Evolutionary conservation across 257 asterid species (phyloP).

Genomic region (Echites panduratus): DNA sequence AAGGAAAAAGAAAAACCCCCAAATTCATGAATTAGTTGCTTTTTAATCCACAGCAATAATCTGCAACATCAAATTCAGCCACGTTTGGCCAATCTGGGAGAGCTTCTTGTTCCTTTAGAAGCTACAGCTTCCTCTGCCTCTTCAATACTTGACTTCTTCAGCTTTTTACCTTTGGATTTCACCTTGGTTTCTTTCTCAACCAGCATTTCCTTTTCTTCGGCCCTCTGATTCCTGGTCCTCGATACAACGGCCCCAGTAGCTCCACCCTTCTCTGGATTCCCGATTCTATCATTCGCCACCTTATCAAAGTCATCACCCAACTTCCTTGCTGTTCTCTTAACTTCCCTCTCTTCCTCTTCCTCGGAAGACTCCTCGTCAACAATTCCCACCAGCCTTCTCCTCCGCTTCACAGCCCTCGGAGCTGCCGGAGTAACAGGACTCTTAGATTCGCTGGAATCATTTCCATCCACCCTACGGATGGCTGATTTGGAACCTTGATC

Average conservation of each 20-base stretch:
- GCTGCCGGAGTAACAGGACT: conserved; percentile 64
- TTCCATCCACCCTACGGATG: background rate
- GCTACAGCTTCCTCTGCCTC: conserved; percentile 22
- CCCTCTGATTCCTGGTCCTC: conserved; percentile 30
- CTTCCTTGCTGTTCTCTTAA: conserved; percentile 49
- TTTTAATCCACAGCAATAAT: background rate
- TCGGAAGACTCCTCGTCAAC: conserved; percentile 33
- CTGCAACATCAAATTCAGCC: conserved; percentile 24
- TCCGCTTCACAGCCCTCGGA: conserved; percentile 62
- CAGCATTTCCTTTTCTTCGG: conserved; percentile 2
- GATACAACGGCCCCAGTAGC: conserved; percentile 8
- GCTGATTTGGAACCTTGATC: background rate
- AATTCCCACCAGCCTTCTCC: conserved; percentile 34
- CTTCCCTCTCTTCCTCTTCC: conserved; percentile 20
- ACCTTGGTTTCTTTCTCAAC: conserved; percentile 6
- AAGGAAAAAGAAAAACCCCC: background rate
- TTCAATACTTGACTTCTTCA: conserved; percentile 6
- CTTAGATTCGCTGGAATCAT: background rate
- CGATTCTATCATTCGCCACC: conserved; percentile 53
- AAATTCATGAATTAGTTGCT: background rate
- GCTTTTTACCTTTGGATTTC: conserved; percentile 12
- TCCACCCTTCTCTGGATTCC: conserved; percentile 7
- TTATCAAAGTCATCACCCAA: conserved; percentile 72
- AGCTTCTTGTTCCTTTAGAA: conserved; percentile 33
- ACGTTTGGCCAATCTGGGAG: conserved; percentile 48